Percentiles rank a stretch among this genome's conserved stretches.
phyloP scores from a whole-genome alignment of 495 filamentous ascomycete species.

The Penicillium pulvis region DNA sequence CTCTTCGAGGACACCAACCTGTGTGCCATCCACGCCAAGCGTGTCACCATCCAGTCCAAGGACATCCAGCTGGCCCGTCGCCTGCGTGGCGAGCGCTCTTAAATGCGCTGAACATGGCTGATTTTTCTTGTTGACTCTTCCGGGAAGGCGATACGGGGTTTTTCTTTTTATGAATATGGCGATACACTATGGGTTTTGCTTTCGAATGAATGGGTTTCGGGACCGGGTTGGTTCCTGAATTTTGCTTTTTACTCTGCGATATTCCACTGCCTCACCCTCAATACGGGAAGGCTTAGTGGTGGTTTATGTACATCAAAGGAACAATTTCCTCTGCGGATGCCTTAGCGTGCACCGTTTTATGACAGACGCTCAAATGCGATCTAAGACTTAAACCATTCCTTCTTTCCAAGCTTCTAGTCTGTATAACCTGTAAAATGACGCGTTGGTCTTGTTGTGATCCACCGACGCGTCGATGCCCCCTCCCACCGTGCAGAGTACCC shows the following conservation, averaged over 20 bases:
- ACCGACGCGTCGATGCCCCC: too few relatives aligned
- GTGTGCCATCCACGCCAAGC: slow-evolving; percentile 99
- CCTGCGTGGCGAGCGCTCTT: slow-evolving; percentile 93
- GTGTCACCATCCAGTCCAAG: slow-evolving; percentile 94
- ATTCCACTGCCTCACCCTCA: slow-evolving; percentile 37
- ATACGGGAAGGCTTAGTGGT: slow-evolving; percentile 42
- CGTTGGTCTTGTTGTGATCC: background rate
- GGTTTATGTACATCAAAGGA: slow-evolving; percentile 49
- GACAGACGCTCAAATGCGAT: slow-evolving; percentile 43
- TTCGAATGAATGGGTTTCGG: slow-evolving; percentile 50
- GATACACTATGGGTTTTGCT: slow-evolving; percentile 54
- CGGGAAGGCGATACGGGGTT: slow-evolving; percentile 54
- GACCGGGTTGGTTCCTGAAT: slow-evolving; percentile 41
- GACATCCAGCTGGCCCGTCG: slow-evolving; percentile 97
- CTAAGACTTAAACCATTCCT: slow-evolving; percentile 27
- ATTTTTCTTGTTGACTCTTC: slow-evolving; percentile 41
- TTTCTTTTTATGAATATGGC: slow-evolving; percentile 48
- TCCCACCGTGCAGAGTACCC: background rate
- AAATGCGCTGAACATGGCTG: slow-evolving; percentile 34
- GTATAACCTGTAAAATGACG: background rate
- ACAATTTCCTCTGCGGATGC: slow-evolving; percentile 30
- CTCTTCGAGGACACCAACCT: slow-evolving; percentile 99
- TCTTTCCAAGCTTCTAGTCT: too few relatives aligned
- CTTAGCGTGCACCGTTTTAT: slow-evolving; percentile 41
- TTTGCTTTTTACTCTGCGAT: slow-evolving; percentile 36